These are phyloP conservation scores for Pseudohalonectria lignicola DNA, from an alignment of 2,329 filamentous ascomycete genomes.

Conservation along the genomic window DNA sequence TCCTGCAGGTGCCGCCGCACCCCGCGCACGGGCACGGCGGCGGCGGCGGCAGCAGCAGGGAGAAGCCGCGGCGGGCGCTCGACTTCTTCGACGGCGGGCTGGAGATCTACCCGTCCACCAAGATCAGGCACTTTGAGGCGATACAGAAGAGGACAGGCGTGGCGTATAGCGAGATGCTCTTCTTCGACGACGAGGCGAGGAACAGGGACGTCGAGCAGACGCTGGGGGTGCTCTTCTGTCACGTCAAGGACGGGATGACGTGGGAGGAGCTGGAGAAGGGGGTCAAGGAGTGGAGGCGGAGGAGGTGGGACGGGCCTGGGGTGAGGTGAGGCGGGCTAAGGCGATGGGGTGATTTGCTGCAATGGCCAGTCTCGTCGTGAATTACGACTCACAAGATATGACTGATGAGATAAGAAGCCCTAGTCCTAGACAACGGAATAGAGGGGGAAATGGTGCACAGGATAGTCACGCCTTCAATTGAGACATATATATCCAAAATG, in stretches of 20 bases:
- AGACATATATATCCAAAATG: no score
- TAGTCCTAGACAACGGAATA: not conserved
- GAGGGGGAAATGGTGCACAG: no score
- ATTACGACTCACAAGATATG: not conserved
- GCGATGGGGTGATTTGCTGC: no score
- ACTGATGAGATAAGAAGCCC: not conserved
- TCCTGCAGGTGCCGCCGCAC: conserved; percentile 46
- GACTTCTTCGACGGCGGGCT: conserved; percentile 49
- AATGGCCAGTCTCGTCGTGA: no score
- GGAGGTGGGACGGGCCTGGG: conserved; percentile 32
- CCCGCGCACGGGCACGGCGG: conserved; percentile 7
- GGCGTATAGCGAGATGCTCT: conserved; percentile 74
- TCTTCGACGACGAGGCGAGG: conserved; percentile 86
- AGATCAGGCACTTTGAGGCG: conserved; percentile 74
- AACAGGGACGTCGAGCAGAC: conserved; percentile 67
- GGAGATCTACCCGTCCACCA: conserved; percentile 66
- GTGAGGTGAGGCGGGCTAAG: not conserved
- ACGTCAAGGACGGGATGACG: conserved; percentile 70
- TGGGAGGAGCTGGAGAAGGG: conserved; percentile 70
- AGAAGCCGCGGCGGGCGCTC: conserved; percentile 33
- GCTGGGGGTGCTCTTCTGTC: conserved; percentile 73
- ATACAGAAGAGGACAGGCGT: conserved; percentile 63
- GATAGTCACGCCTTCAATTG: no score
- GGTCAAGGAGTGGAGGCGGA: conserved; percentile 68
- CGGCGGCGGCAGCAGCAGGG: conserved; percentile 11